Evolutionary conservation across 2,329 filamentous ascomycete genomes (phyloP).

Genomic region (Grosmannia serpens): DNA sequence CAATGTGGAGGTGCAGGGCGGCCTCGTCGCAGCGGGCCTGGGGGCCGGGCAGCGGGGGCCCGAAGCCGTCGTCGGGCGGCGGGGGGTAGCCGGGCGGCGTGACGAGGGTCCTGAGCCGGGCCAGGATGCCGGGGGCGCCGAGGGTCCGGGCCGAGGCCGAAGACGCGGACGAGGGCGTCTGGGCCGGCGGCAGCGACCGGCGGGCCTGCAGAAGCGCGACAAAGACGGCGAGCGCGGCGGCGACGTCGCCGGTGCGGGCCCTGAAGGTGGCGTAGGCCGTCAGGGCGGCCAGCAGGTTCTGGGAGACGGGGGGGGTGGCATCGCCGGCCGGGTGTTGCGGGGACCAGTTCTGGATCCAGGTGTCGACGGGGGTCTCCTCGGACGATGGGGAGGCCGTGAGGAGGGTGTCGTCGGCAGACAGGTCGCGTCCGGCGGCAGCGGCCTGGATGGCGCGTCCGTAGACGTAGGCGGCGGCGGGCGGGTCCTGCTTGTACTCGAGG

Average conservation of each 20-base stretch:
- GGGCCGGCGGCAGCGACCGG: slow-evolving; percentile 40
- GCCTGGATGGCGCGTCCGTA: slow-evolving; percentile 7
- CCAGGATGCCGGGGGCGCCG: neutral
- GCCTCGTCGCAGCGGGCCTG: slow-evolving; percentile 72
- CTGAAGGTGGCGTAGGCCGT: slow-evolving; percentile 71
- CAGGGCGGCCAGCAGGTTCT: slow-evolving; percentile 61
- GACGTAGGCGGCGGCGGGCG: slow-evolving; percentile 6
- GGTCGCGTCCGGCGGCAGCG: slow-evolving; percentile 5
- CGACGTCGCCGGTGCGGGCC: slow-evolving; percentile 55
- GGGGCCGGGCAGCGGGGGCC: slow-evolving; percentile 51
- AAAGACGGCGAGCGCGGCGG: slow-evolving; percentile 68
- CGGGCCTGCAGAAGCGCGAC: slow-evolving; percentile 74
- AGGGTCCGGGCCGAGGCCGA: neutral
- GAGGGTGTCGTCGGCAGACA: neutral
- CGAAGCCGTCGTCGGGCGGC: slow-evolving; percentile 57
- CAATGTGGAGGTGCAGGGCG: slow-evolving; percentile 77
- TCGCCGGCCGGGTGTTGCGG: slow-evolving; percentile 27
- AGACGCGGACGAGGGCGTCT: neutral
- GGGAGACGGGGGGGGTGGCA: slow-evolving; percentile 44
- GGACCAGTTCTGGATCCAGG: slow-evolving; percentile 10
- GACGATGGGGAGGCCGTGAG: neutral
- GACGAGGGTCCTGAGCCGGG: slow-evolving; percentile 1
- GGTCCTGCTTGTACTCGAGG: slow-evolving; percentile 60
- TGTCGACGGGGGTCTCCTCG: neutral
- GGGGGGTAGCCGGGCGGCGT: slow-evolving; percentile 44